Conservation (phyloP, 2,329 filamentous ascomycete genomes). For the Scytalidium lignicola region DNA sequence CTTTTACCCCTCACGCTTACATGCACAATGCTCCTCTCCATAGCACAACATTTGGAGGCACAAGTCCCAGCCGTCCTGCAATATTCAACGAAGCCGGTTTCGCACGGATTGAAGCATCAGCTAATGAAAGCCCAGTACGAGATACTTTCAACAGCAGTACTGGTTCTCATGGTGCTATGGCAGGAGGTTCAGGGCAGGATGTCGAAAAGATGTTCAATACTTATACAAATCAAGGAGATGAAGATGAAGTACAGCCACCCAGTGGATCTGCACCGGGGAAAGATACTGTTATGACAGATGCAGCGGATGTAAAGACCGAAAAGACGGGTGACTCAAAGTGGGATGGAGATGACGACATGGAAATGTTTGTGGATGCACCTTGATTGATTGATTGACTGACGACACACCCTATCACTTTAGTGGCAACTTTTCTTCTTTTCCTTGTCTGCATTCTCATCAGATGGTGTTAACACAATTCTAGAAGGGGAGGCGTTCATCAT, state of each 20-base stretch:
- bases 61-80: conserved; percentile 12
- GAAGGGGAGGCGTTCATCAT: background rate
- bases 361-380: conserved; percentile 22
- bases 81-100: conserved; percentile 23
- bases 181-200: conserved; percentile 8
- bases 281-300: background rate
- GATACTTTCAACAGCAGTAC: conserved; percentile 19
- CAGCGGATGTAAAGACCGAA: conserved; percentile 12
- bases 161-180: background rate
- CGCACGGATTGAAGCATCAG: conserved; percentile 21
- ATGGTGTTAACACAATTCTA: background rate
- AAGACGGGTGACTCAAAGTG: conserved; percentile 15
- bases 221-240: conserved; percentile 24
- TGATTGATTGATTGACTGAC: conserved; percentile 7
- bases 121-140: conserved; percentile 20
- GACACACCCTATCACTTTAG: background rate
- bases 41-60: conserved; percentile 15
- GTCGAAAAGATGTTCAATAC: conserved; percentile 25
- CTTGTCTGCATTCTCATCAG: background rate
- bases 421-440: background rate
- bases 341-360: conserved; percentile 18
- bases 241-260: conserved; percentile 7
- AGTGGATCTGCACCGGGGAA: background rate
- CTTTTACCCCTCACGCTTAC: conserved; percentile 27
- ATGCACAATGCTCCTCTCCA: conserved; percentile 17